A percentile compares a stretch with the other conserved stretches of the same genome.
Evolutionary conservation across 441 rosid genomes (phyloP).

Genomic region (Erodium moschatum): DNA sequence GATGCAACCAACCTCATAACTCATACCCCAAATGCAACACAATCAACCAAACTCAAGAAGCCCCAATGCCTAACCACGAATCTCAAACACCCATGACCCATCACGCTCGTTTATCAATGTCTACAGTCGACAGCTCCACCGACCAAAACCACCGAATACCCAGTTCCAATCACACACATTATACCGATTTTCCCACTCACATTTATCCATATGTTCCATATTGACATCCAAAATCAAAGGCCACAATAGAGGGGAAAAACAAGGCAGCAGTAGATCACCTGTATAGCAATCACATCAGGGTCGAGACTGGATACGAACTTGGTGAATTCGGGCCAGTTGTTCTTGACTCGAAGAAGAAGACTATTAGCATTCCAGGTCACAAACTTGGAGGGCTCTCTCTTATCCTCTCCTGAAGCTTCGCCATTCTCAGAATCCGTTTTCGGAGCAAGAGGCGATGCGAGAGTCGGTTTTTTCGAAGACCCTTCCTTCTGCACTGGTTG

Average conservation of each 20-base stretch:
- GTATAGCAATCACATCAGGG: conserved; percentile 82
- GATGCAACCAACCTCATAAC: background rate
- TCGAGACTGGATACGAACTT: conserved; percentile 51
- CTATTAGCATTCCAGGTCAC: conserved; percentile 94
- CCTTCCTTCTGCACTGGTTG: conserved; percentile 77
- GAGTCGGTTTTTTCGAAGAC: conserved; percentile 58
- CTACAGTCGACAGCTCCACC: background rate
- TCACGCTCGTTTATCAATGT: conserved; percentile 3
- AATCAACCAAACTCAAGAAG: background rate
- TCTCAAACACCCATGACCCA: background rate
- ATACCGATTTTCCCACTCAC: conserved; percentile 1
- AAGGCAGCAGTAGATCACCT: conserved; percentile 32
- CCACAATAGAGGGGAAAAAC: conserved; percentile 1
- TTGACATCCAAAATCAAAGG: conserved; percentile 6
- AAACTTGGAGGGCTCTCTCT: conserved; percentile 63
- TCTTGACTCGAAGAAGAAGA: conserved; percentile 86
- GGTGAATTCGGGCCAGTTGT: conserved; percentile 76
- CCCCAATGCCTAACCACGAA: background rate
- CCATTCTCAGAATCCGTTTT: conserved; percentile 23
- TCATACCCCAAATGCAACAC: background rate
- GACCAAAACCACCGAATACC: background rate
- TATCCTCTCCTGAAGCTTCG: conserved; percentile 20
- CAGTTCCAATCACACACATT: conserved; percentile 14
- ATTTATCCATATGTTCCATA: background rate
- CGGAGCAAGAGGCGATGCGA: conserved; percentile 24